Evolutionary conservation across 2,329 filamentous ascomycete species (phyloP).

Genomic region (Neodidymelliopsis sp.): DNA sequence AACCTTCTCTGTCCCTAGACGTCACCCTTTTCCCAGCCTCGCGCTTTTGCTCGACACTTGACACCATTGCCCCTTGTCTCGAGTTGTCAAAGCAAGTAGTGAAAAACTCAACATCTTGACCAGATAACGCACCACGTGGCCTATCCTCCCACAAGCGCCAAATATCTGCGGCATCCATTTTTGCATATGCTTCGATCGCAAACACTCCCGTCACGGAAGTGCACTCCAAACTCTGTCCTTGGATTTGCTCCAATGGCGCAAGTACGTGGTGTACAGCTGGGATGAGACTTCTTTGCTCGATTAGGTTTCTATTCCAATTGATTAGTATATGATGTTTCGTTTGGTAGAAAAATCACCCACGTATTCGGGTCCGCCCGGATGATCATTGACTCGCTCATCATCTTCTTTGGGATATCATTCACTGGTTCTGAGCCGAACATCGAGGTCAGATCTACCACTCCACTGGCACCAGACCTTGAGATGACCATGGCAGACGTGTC

Average conservation of each 20-base stretch:
- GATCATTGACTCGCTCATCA: background rate
- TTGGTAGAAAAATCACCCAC: no score
- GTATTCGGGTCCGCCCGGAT: conserved; percentile 32
- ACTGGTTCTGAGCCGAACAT: background rate
- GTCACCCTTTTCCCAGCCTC: no score
- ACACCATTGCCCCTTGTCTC: no score
- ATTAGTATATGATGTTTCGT: background rate
- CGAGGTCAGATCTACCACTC: conserved; percentile 19
- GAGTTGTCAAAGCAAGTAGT: no score
- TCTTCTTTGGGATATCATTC: background rate
- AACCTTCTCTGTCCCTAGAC: no score
- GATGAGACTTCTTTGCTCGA: conserved; percentile 21
- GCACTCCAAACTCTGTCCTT: background rate
- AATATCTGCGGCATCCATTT: background rate
- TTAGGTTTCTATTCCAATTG: conserved; percentile 14
- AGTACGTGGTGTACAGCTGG: conserved; percentile 15
- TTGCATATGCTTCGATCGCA: conserved; percentile 5
- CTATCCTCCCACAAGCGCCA: background rate
- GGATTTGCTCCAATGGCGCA: background rate
- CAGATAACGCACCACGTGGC: background rate
- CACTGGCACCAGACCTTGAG: conserved; percentile 24
- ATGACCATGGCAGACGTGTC: conserved; percentile 9
- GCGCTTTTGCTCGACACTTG: no score
- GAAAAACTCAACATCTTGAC: no score
- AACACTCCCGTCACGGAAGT: conserved; percentile 2